Base-by-base conservation (phyloP, 1,284 basidiomycete species). In the Puccinia novopanici region DNA sequence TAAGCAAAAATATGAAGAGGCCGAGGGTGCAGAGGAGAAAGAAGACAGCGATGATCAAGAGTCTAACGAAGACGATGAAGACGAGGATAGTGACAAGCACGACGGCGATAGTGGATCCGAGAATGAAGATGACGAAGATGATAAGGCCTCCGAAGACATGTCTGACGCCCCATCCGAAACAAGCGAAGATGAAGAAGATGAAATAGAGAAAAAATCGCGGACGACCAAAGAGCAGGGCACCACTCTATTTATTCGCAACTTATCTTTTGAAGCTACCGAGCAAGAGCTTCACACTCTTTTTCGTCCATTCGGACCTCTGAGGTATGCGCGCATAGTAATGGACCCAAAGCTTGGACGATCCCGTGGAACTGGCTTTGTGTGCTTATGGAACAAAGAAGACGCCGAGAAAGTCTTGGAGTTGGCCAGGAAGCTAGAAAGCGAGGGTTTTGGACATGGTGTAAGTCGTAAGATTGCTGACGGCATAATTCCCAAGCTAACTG, bases 351-450 rank as follows among this genome's bases (percentile, higher is more conserved):
- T 92, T 0, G 93, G 92, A 24, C 91, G 94, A 70, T 94, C 95
- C 45, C 89, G 94, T 68, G 97, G 97, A 12, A 98, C 95, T 0
- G 97, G 94, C 0, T 99, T 99, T 85, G 94, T 92, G 0, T 98
- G 95, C 86, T 98, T 97, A 87, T 98, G 96, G 96, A 94, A 96
- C 82, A 90, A 89, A 82, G 92, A 91, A 81, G 92, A 96, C 82
- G 96, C 95, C 4, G 92, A 96, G 83, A 91, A 91, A 81, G 93
- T 91, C 3, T 89, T 98, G 48, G 89, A 90, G 74, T 92, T 94
- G 84, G 92, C 94, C 68, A 91, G 93, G 55, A 81, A 77, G 4
- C 88, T 92, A 5, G 87, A 94, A 6, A 89, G 89, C 30, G 84
- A 87, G 61, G 92, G 93, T 86, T 87, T 86, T 13, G 87, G 86